phyloP scores from a whole-genome alignment of 164 flowering plant species.

The Vitis labrusca region DNA sequence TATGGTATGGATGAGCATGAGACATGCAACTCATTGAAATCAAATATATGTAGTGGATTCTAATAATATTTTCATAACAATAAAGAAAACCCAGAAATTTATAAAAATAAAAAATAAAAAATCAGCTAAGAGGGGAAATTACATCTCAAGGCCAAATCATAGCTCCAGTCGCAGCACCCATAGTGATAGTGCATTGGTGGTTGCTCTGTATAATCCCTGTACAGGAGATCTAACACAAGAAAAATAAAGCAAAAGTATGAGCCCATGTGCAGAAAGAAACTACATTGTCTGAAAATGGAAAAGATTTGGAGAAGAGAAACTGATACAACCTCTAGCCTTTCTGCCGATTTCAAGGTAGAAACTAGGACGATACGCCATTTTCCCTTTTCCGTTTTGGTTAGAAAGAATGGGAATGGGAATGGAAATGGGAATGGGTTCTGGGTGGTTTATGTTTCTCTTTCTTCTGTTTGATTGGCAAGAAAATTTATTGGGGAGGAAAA shows the following conservation, averaged over 20 bases:
- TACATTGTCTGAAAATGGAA: neutral
- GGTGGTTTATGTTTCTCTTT: neutral
- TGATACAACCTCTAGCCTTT: conserved; percentile 40
- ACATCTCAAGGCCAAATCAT: conserved; percentile 21
- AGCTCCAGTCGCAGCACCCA: conserved; percentile 13
- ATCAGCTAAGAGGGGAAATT: neutral
- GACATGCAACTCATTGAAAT: too few relatives aligned
- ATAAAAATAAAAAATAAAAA: neutral
- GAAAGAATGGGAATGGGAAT: neutral
- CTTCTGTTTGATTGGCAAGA: conserved; percentile 5
- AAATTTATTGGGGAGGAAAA: conserved; percentile 11
- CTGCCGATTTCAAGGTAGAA: conserved; percentile 40
- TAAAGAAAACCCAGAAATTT: too few relatives aligned
- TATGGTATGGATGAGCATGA: too few relatives aligned
- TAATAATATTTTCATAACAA: too few relatives aligned
- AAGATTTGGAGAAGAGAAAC: neutral
- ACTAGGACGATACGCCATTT: conserved; percentile 37
- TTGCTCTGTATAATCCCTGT: conserved; percentile 23
- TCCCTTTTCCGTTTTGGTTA: neutral
- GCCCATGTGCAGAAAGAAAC: neutral
- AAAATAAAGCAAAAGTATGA: neutral
- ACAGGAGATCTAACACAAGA: conserved; percentile 27
- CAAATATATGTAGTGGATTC: too few relatives aligned
- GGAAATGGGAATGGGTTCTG: neutral
- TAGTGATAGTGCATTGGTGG: conserved; percentile 11